Percentiles rank a stretch among this genome's conserved stretches.
phyloP scores from a whole-genome alignment of 2,329 filamentous ascomycete genomes.

The Sclerotinia spermophila region DNA sequence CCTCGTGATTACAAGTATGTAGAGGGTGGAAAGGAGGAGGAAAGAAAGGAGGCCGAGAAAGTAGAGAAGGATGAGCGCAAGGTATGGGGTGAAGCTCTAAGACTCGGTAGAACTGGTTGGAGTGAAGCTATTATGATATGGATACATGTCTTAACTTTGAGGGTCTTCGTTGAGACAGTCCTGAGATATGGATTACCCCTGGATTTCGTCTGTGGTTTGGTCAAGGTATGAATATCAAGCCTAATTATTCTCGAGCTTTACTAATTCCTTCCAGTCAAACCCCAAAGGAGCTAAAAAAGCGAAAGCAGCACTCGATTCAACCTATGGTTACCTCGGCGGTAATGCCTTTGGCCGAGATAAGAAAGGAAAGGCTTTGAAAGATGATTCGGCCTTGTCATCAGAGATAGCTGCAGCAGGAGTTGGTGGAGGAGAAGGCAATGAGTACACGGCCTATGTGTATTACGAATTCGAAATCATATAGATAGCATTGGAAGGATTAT shows the following conservation, averaged over 20 bases:
- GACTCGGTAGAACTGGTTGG: conserved; percentile 86
- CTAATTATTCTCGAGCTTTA: not conserved
- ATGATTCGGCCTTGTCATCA: conserved; percentile 72
- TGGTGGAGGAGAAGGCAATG: conserved; percentile 65
- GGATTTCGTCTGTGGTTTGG: conserved; percentile 78
- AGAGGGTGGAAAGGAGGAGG: conserved; percentile 84
- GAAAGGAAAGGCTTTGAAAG: conserved; percentile 85
- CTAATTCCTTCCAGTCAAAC: conserved; percentile 58
- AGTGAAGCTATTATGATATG: conserved; percentile 95
- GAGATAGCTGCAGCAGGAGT: conserved; percentile 79
- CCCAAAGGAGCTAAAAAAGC: conserved; percentile 78
- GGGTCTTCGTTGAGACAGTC: conserved; percentile 98
- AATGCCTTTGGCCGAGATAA: conserved; percentile 94
- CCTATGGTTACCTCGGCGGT: conserved; percentile 88
- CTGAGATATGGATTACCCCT: conserved; percentile 88
- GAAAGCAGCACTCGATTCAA: conserved; percentile 72
- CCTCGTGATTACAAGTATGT: conserved; percentile 92
- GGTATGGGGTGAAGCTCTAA: conserved; percentile 86
- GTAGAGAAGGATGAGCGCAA: conserved; percentile 83
- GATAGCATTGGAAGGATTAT: conserved; percentile 13
- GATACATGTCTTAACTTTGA: conserved; percentile 84
- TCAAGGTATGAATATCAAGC: conserved; percentile 60
- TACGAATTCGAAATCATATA: conserved; percentile 81
- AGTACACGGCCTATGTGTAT: conserved; percentile 96
- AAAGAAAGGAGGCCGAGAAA: conserved; percentile 79